Base-by-base conservation (phyloP, 2,329 filamentous ascomycete genomes). In the Sclerotinia trifoliorum region DNA sequence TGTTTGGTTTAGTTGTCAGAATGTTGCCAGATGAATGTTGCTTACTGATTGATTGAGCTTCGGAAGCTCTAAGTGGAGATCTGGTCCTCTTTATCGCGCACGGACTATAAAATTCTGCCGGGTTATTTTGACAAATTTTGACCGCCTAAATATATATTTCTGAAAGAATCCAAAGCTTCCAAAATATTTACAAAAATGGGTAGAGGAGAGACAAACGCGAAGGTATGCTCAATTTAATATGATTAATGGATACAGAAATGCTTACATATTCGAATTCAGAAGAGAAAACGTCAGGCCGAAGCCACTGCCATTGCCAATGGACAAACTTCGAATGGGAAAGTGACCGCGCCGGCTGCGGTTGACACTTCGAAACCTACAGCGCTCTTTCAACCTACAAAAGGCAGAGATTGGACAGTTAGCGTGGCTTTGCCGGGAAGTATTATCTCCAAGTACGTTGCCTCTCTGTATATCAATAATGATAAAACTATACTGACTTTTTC, bases 381-480 rank as follows among this genome's bases (percentile, higher is more conserved):
- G 11, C 80, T 89, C 49, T 94, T 92, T 79, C 82, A 84, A 63
- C 88, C 91, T 1, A 83, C 80, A 0, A 83, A 84, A 57, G 88
- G 89, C 48, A 72, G 92, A 71, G 80, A 85, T 48, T 91, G 90
- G 84, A 95, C 92, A 0, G 77, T 95, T 24, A 94, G 90, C 54
- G 84, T 95, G 46, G 92, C 92, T 4, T 79, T 96, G 42, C 91
- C 92, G 1, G 91, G 90, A 46, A 94, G 91, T 76, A 87, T 95
- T 56, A 84, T 94, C 68, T 83, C 88, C 68, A 91, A 91, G 90
- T 93, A 80, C 70, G 82, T 79, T 19, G 19, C 48, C 63, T 17
- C 55, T 78, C 24, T 44, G 49, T 55, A 24, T 57, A 70, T 39
- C 39, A n/a, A 48, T 49, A 71, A 42, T 52, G 24, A 44, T 46